A percentile compares a stretch with the other conserved stretches of the same genome.
Evolutionary conservation across 2,329 filamentous ascomycete species (phyloP).

Genomic region (Epichloe sp.): DNA sequence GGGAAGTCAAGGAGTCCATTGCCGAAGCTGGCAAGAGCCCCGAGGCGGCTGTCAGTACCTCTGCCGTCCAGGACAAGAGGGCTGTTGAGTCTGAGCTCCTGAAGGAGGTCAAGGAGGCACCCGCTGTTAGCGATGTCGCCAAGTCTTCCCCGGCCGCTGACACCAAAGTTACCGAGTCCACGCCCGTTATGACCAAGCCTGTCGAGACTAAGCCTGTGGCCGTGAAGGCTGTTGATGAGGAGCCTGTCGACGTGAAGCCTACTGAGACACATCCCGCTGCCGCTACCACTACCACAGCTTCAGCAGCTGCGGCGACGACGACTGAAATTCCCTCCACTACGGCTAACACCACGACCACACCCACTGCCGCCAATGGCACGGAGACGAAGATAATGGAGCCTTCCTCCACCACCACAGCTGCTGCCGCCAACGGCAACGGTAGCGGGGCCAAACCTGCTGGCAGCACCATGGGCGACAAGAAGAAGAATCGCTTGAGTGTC

Average conservation of each 20-base stretch:
- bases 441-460: constrained; percentile 10
- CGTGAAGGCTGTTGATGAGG: background rate
- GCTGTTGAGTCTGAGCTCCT: constrained; percentile 62
- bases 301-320: constrained; percentile 2
- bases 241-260: background rate
- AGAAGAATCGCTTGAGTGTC: constrained; percentile 50
- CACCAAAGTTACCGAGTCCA: constrained; percentile 6
- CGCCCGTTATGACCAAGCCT: constrained; percentile 11
- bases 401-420: background rate
- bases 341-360: constrained; percentile 7
- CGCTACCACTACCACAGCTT: background rate
- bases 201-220: constrained; percentile 5
- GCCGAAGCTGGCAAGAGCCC: constrained; percentile 45
- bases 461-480: constrained; percentile 43
- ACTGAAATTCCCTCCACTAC: constrained; percentile 5
- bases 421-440: constrained; percentile 1
- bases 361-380: constrained; percentile 11
- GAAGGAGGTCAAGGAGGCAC: constrained; percentile 40
- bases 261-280: background rate
- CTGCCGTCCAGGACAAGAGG: constrained; percentile 63
- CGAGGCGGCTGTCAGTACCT: constrained; percentile 57
- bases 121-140: constrained; percentile 19
- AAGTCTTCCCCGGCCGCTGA: constrained; percentile 10
- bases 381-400: constrained; percentile 11
- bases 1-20: constrained; percentile 44